Base-by-base conservation (phyloP, 495 filamentous ascomycete genomes). In the Hyaloscypha bicolor region DNA sequence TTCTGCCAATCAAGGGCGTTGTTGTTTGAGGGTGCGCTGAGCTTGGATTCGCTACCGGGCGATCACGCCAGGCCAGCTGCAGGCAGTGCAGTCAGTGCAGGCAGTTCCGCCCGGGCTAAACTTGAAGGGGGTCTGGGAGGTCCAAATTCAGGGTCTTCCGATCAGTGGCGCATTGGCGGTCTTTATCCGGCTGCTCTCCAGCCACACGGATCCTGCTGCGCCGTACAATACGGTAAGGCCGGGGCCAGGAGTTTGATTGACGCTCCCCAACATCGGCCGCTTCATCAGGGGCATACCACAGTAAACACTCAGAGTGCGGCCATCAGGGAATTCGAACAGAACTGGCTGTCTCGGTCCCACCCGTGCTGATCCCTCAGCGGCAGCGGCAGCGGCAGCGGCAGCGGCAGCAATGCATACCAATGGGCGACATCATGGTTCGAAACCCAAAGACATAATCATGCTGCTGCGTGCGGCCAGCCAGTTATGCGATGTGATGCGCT, bases 151-250 rank as follows among this genome's bases (percentile, higher is more conserved):
- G 53, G 53, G 53, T 56, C 21, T 1, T 25, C 25, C 25, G 25
- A 2, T 25, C 25, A 2, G 25, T 2, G 25, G 21, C 19, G 9
- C 25, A 2, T 1, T 2, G 25, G 21, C 19, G 9, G 22, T 9
- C 42, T 48, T 48, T 48, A 48, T 19, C 42, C 4, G 42, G 42
- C 9, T 2, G 9, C 1, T 22, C 22, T 30, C 4, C 53, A 56
- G 53, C 53, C 53, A 56, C 53, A 56, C 9, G 22, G 53, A 31
- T 56, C 53, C 30, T 56, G 53, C 53, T 56, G 22, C 25, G 53
- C 21, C 53, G 53, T 25, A 25, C 25, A 25, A 25, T 25, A 25
- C 25, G 25, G 25, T 25, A 25, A 25, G 25, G 25, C 25, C 25
- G 25, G 25, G 25, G 25, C 25, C 25, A 25, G 25, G 25, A 25